Evolutionary conservation across 495 filamentous ascomycete genomes (phyloP).

Genomic region (Elasticomyces elasticus): DNA sequence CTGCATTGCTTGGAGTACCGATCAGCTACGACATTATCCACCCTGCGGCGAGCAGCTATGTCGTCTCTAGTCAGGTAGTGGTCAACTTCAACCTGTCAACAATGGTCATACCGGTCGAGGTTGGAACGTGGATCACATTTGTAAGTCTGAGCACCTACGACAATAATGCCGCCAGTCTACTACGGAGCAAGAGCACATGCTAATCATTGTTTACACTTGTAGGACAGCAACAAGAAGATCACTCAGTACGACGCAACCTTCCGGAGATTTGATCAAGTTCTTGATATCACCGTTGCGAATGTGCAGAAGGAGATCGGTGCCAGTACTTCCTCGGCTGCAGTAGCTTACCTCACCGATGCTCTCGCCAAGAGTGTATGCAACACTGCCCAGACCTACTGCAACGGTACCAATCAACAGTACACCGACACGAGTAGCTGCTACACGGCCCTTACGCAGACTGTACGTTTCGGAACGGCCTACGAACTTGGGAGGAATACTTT

Average conservation of each 20-base stretch:
- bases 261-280: background rate
- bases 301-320: background rate
- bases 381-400: background rate
- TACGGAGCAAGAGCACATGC: too few relatives aligned
- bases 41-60: background rate
- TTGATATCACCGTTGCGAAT: background rate
- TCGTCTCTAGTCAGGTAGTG: background rate
- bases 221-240: background rate
- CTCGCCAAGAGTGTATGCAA: slow-evolving; percentile 1
- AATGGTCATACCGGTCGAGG: background rate
- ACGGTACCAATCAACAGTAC: background rate
- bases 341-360: background rate
- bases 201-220: too few relatives aligned
- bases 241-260: background rate
- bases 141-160: too few relatives aligned
- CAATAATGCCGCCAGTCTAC: too few relatives aligned
- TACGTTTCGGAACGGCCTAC: background rate
- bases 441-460: background rate
- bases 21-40: background rate
- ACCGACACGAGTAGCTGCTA: background rate
- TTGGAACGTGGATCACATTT: background rate
- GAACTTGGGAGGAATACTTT: background rate
- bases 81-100: background rate
- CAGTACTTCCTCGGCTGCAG: background rate
- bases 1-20: background rate